Percentiles rank a stretch among this genome's conserved stretches.
phyloP scores from a whole-genome alignment of 2,329 filamentous ascomycete genomes.

The Penicillium sp. region DNA sequence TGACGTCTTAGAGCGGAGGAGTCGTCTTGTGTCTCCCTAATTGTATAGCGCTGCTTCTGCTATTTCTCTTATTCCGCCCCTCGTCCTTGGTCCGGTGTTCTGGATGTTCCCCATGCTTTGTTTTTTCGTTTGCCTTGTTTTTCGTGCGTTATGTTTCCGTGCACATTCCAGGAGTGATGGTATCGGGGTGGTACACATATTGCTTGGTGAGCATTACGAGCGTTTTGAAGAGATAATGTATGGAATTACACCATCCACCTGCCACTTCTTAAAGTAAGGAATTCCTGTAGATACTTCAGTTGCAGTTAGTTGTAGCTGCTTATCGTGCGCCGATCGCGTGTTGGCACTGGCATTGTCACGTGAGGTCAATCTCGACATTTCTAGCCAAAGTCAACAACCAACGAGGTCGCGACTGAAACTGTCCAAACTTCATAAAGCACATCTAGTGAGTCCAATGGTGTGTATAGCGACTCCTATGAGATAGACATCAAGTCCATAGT shows the following conservation, averaged over 20 bases:
- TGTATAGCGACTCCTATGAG: neutral
- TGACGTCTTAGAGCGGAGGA: constrained; percentile 24
- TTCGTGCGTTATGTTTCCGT: constrained; percentile 4
- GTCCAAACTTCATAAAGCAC: neutral
- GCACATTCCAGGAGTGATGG: constrained; percentile 26
- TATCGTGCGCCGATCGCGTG: constrained; percentile 15
- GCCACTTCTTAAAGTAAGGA: too few species aligned
- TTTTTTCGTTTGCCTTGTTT: constrained; percentile 1
- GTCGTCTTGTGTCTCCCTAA: constrained; percentile 20
- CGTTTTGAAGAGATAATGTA: constrained; percentile 14
- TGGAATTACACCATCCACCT: constrained; percentile 6
- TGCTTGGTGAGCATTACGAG: constrained; percentile 11
- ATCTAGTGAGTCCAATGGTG: neutral
- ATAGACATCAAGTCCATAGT: constrained; percentile 5
- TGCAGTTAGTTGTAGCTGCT: neutral
- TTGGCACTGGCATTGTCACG: constrained; percentile 23
- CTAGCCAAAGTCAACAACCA: neutral
- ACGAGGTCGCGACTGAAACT: neutral
- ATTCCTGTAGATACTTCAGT: too few species aligned
- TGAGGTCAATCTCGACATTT: constrained; percentile 14
- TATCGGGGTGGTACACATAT: constrained; percentile 14
- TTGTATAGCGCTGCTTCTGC: constrained; percentile 41
- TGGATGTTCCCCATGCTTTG: constrained; percentile 10
- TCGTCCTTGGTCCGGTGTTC: constrained; percentile 19
- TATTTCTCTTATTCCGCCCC: constrained; percentile 28